Base-by-base conservation (phyloP, 192 early-diverging fungal genomes). In the Diversispora epigaea region DNA sequence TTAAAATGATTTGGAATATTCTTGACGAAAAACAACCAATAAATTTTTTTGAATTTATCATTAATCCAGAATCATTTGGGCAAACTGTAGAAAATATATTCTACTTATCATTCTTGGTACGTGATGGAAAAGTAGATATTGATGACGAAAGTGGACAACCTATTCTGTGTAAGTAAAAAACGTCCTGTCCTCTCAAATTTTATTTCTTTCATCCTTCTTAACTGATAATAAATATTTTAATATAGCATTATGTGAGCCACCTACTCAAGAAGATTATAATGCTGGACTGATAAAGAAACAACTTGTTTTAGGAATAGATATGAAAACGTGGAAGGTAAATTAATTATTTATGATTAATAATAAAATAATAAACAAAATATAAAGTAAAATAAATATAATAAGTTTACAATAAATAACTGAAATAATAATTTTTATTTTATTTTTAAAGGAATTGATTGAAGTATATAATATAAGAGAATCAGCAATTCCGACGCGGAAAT, bases 1-100 rank as follows among this genome's bases (percentile, higher is more conserved):
- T 97, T n/a, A 83, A 84, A 50, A 76, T 77, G 39, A 89, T 98
- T 19, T 83, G 86, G 66, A 77, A 80, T 9, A 81, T 91, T 43
- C 62, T 97, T 66, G 77, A 84, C 12, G 60, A 87, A 47, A 66
- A 76, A 7, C 88, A 88, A 0, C 83, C 88, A 0, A 83, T 89
- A 66, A 91, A 91, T 74, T 83, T 96, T 70, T 97, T 96, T 78
- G 81, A 91, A 75, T 91, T 99, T 76, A 86, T 96, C 50, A 84
- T 93, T 62, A 97, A 99, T 80, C 97, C 96, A 11, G 79, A 85
- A 4, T 95, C 94, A 17, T 97, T 97, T 79, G 83, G 89, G 6
- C 97, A 99, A 84, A 92, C 94, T 5, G 90, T 99, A 4, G 97
- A 99, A 78, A 99, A 99, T 80, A 86, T 99, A 55, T 99, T 99